Base-by-base conservation (phyloP, 164 flowering plant genomes). In the Euptelea pleiosperma region DNA sequence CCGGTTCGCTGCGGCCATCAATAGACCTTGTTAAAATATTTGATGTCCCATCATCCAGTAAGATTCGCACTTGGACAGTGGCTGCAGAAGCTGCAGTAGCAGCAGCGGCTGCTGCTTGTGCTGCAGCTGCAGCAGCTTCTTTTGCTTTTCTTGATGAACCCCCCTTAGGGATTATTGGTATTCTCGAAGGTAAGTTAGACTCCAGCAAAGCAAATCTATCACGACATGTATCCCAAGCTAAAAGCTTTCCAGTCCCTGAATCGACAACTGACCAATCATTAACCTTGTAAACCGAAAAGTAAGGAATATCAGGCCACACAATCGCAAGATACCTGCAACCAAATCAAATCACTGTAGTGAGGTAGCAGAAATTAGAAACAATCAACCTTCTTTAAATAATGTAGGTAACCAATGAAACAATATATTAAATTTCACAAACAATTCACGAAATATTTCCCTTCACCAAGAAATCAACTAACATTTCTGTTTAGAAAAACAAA, bases 281-380 rank as follows among this genome's bases (percentile, higher is more conserved):
- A 36, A 88, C 96, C 78, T 90, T 91, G 79, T 93, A 93, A 36
- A 93, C 68, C 7, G 96, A 81, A 73, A 93, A 93, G 76, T 79
- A 88, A 62, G 92, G 92, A 60, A 90, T 82, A 73, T 93, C 99
- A 21, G 99, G 99, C 99, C 99, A 93, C 55, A 93, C 94, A 69
- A 90, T 72, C 31, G 89, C 87, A 65, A 93, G 74, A 73, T 86
- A 93, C 85, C 99, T 93, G 86, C 77, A 74, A 53, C 29, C 55
- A 63, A 61, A 50, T 19, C 39, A 63, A 61, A 50, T 19, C 39
- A 61, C 21, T 16, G 44, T 21, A 24, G 18, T 58, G 51, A 60
- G 43, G 47, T 16, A 58, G 33, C 11, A 54, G 25, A 57, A 19
- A 45, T 34, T 34, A 39, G 59, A 35, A 49, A 41, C 18, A 51